phyloP scores from a whole-genome alignment of 2,329 filamentous ascomycete species.

The Diaporthe sp. region DNA sequence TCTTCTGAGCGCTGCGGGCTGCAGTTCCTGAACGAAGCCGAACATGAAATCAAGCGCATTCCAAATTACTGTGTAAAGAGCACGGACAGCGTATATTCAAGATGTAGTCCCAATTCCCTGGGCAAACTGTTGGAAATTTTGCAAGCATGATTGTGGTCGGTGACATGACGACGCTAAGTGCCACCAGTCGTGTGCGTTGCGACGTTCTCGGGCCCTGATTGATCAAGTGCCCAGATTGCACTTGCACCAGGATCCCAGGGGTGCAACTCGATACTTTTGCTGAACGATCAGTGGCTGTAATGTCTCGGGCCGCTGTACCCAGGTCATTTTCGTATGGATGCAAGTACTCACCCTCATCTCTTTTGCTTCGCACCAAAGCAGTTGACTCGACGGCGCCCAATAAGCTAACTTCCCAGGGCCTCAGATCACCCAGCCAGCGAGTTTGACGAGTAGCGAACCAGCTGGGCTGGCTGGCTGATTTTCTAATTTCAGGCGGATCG shows the following conservation, averaged over 20 bases:
- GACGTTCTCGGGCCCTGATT: no score
- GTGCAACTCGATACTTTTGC: background rate
- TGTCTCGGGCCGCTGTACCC: background rate
- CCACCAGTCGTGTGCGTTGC: no score
- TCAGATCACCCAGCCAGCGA: background rate
- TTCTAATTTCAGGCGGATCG: conserved; percentile 5
- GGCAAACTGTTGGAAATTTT: no score
- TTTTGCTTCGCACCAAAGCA: background rate
- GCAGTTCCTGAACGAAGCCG: background rate
- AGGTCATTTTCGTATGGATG: background rate
- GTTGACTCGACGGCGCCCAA: background rate
- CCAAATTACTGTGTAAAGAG: background rate
- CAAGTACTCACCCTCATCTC: conserved; percentile 24
- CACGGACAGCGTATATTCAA: background rate
- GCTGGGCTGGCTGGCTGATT: background rate
- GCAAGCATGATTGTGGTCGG: background rate
- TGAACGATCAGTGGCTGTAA: conserved; percentile 10
- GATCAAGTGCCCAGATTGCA: conserved; percentile 3
- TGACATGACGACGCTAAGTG: background rate
- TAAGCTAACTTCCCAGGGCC: background rate
- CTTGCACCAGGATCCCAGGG: background rate
- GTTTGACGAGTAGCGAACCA: no score
- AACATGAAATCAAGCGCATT: background rate
- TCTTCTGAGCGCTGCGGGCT: background rate
- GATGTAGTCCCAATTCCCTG: background rate